phyloP scores from a whole-genome alignment of 306 rosid species.

The Quercus parvula region DNA sequence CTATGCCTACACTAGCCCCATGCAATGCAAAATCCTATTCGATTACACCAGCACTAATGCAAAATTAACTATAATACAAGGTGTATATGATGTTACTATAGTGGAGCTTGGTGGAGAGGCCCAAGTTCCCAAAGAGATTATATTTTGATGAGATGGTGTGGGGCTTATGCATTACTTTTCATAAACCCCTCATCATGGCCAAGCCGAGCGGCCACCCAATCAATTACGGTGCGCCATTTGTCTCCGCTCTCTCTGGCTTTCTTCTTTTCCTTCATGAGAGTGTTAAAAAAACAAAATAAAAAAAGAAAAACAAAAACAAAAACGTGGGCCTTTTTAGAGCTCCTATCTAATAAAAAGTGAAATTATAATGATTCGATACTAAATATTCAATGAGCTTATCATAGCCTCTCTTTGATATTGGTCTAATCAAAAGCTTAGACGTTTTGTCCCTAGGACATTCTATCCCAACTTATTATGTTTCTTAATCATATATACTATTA shows the following conservation, averaged over 20 bases:
- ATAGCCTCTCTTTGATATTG: conserved; percentile 31
- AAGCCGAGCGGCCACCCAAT: conserved; percentile 41
- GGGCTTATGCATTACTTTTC: conserved; percentile 56
- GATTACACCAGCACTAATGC: conserved; percentile 8
- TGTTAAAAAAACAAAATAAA: conserved; percentile 6
- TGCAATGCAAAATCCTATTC: neutral
- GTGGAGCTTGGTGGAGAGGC: conserved; percentile 59
- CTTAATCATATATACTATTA: neutral
- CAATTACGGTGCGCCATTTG: conserved; percentile 54
- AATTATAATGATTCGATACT: conserved; percentile 45
- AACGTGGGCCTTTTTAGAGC: conserved; percentile 35
- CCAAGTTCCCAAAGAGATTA: conserved; percentile 99
- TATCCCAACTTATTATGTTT: conserved; percentile 1
- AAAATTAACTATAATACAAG: conserved; percentile 29
- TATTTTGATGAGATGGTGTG: conserved; percentile 56
- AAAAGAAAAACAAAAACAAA: conserved; percentile 2
- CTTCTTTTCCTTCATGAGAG: conserved; percentile 28
- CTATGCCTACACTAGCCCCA: neutral
- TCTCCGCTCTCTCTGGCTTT: conserved; percentile 35
- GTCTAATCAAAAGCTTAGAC: conserved; percentile 28
- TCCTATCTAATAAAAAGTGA: conserved; percentile 42
- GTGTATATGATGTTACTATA: conserved; percentile 5
- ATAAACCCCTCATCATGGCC: conserved; percentile 46
- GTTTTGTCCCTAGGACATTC: conserved; percentile 25
- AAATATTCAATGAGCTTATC: conserved; percentile 56